phyloP scores from a whole-genome alignment of 768 basidiomycete species.

The Butyriboletus loyo region DNA sequence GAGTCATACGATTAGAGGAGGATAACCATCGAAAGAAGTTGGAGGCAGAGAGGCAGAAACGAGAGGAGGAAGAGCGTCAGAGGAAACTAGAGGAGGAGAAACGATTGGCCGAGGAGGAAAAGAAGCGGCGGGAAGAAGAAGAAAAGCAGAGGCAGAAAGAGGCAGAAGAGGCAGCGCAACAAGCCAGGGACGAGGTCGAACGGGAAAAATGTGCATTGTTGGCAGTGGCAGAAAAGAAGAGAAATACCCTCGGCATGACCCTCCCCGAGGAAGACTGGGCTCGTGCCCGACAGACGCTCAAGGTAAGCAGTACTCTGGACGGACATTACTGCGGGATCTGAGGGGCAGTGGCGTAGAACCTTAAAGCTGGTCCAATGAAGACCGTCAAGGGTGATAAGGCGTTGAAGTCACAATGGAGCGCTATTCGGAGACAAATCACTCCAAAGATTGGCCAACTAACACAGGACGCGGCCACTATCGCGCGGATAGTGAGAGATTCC shows the following conservation, averaged over 20 bases:
- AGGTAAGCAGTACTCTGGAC: constrained; percentile 38
- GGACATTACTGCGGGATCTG: constrained; percentile 22
- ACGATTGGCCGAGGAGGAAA: constrained; percentile 43
- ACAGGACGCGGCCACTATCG: constrained; percentile 58
- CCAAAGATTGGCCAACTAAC: constrained; percentile 88
- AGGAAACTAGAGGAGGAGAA: constrained; percentile 48
- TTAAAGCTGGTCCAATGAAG: constrained; percentile 65
- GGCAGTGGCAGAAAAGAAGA: constrained; percentile 37
- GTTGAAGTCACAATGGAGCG: constrained; percentile 60
- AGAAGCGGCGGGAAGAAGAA: constrained; percentile 40
- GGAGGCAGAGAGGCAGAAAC: constrained; percentile 54
- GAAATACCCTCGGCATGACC: constrained; percentile 48
- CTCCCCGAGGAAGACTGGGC: constrained; percentile 65
- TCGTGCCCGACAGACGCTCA: constrained; percentile 49
- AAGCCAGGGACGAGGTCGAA: constrained; percentile 33
- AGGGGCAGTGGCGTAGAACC: constrained; percentile 37
- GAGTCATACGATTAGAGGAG: constrained; percentile 60
- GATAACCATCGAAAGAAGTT: constrained; percentile 50
- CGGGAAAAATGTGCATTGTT: constrained; percentile 36
- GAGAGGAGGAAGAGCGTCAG: constrained; percentile 47
- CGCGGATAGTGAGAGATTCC: constrained; percentile 54
- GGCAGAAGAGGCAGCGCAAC: constrained; percentile 30
- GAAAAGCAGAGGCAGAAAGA: constrained; percentile 37
- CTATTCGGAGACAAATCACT: constrained; percentile 72
- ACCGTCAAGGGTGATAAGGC: constrained; percentile 56